A percentile compares a stretch with the other conserved stretches of the same genome.
These are phyloP conservation scores for Acer saccharum DNA, from an alignment of 345 rosid species.

Conservation along the genomic window DNA sequence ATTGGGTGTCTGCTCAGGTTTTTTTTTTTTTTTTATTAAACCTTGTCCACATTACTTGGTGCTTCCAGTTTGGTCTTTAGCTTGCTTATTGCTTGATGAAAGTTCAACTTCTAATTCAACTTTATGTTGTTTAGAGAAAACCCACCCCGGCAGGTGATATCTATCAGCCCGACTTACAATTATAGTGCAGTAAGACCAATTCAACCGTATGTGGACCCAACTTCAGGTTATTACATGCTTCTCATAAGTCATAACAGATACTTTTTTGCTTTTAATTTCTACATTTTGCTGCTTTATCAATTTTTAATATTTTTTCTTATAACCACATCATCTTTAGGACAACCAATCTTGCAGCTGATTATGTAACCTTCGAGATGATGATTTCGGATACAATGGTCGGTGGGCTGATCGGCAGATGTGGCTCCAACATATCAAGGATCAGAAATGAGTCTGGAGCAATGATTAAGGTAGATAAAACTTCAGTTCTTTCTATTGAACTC, in stretches of 20 bases:
- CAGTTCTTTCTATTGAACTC: neutral
- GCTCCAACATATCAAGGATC: conserved; percentile 71
- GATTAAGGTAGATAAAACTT: conserved; percentile 44
- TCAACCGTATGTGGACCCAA: conserved; percentile 45
- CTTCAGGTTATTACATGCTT: conserved; percentile 53
- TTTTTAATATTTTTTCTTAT: conserved; percentile 49
- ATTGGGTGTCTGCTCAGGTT: conserved; percentile 64
- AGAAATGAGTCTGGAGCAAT: conserved; percentile 67
- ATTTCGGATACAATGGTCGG: conserved; percentile 60
- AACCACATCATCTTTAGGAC: conserved; percentile 64
- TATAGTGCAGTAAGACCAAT: conserved; percentile 37
- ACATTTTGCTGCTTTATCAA: conserved; percentile 33
- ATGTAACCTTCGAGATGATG: conserved; percentile 65
- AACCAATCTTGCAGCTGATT: conserved; percentile 76
- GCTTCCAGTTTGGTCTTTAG: neutral
- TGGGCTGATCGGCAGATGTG: conserved; percentile 63
- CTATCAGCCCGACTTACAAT: conserved; percentile 62
- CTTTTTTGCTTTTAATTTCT: conserved; percentile 24
- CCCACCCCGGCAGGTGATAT: conserved; percentile 66
- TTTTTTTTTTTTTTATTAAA: conserved; percentile 12
- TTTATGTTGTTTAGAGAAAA: conserved; percentile 43
- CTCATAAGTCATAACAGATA: neutral
- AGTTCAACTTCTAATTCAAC: neutral
- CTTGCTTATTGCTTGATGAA: neutral
- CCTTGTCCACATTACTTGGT: neutral